Conservation (phyloP, 257 asterid genomes). For the Capsicum chinense region DNA sequence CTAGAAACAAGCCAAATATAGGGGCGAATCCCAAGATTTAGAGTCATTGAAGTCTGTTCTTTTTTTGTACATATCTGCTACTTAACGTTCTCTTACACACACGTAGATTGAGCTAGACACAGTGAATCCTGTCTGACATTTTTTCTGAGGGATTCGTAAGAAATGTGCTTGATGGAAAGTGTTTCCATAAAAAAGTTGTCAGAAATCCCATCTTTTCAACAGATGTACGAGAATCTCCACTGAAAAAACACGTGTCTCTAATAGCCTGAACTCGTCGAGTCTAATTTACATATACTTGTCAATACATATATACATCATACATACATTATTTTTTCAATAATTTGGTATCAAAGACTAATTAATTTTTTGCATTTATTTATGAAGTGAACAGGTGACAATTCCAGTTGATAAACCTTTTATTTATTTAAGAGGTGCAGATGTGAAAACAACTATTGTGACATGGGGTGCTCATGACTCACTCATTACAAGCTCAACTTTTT, state of each 20-base stretch:
- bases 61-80: background rate
- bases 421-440: conserved; percentile 53
- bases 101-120: no score
- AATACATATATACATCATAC: background rate
- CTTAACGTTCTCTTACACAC: background rate
- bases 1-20: background rate
- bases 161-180: background rate
- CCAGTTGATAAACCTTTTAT: conserved; percentile 52
- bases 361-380: background rate
- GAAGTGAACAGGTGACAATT: conserved; percentile 51
- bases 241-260: background rate
- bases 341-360: background rate
- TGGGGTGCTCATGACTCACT: conserved; percentile 42
- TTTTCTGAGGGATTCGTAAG: background rate
- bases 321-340: background rate
- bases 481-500: conserved; percentile 45
- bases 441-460: conserved; percentile 34
- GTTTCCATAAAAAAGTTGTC: background rate
- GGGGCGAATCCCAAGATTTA: background rate
- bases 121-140: background rate
- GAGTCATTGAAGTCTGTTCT: background rate
- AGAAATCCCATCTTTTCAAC: background rate
- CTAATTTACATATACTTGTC: background rate
- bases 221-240: background rate
- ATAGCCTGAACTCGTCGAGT: background rate